phyloP scores from a whole-genome alignment of 306 rosid genomes.

The Rosa persica region DNA sequence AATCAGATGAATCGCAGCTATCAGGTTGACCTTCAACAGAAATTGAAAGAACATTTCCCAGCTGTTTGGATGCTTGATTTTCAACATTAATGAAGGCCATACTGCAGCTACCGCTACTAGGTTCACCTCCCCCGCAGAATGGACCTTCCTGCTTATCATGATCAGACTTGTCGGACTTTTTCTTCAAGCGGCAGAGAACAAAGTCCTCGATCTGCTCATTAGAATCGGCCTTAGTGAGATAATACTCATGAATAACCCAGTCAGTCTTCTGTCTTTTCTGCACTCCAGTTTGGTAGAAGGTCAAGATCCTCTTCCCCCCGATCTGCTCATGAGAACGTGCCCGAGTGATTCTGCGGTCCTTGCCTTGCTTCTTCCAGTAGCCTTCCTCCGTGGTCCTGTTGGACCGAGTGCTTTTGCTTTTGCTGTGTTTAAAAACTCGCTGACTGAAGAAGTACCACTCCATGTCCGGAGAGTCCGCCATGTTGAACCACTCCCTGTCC shows the following conservation, averaged over 20 bases:
- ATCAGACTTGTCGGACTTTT: slow-evolving; percentile 9
- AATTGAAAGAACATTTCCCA: not conserved
- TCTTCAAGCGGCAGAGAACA: slow-evolving; percentile 41
- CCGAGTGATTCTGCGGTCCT: slow-evolving; percentile 34
- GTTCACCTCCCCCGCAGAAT: slow-evolving; percentile 16
- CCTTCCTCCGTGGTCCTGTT: slow-evolving; percentile 55
- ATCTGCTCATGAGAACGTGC: slow-evolving; percentile 8
- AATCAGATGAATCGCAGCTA: not conserved
- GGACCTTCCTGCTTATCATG: not conserved
- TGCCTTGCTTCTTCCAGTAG: slow-evolving; percentile 67
- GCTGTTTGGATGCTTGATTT: not conserved
- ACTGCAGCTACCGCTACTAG: slow-evolving; percentile 21
- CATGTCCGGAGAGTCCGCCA: slow-evolving; percentile 20
- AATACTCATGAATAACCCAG: slow-evolving; percentile 74
- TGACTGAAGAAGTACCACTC: slow-evolving; percentile 63
- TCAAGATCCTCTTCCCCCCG: slow-evolving; percentile 66
- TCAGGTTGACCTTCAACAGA: not conserved
- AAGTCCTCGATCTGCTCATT: slow-evolving; percentile 23
- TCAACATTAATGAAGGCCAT: not conserved
- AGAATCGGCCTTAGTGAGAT: not conserved
- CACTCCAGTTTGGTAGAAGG: slow-evolving; percentile 33
- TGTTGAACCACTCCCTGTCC: no score
- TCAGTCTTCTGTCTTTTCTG: slow-evolving; percentile 28
- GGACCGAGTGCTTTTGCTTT: slow-evolving; percentile 7
- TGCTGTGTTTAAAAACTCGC: slow-evolving; percentile 34